Base-by-base conservation (phyloP, 768 basidiomycete genomes). In the Auricularia auricula-judae region DNA sequence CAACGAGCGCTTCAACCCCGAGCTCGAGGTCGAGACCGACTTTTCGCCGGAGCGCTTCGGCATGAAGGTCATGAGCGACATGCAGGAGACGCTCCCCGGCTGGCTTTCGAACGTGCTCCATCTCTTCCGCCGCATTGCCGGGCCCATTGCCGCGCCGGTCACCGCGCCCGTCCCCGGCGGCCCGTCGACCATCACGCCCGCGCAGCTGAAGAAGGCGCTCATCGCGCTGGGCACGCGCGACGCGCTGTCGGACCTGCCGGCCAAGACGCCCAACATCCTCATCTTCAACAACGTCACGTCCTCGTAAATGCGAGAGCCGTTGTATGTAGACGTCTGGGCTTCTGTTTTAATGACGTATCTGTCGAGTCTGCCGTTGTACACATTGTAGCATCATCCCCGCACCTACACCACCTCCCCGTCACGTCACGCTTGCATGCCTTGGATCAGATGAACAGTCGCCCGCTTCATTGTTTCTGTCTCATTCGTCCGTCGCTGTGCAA, bases 281-380 rank as follows among this genome's bases (percentile, higher is more conserved):
- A 81, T 90, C 68, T 93, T 83, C 78, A 93, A 93, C 80, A 93
- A 93, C 68, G 86, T 82, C 4, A 89, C 88, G 3, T 51, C 53
- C 56, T 23, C 56, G 29, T 59, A 59, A 59, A 29, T 29, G 39
- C 12, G 7, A 14, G 12, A 42, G 39, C 7, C 39, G 39, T 42
- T 7, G 8, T 14, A 42, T 14, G 7, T 29, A 29, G 29, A 14
- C 39, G 39, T 42, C 12, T 7, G 7, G 39, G 39, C 12, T 42
- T 42, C 12, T 1, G 39, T 42, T 42, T 42, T 42, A 42, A 42
- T 42, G 39, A 42, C 29, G 29, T 29, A 29, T 29, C 29, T 42
- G 39, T 42, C 39, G 39, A 29, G 39, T 42, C 39, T 42, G 39
- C 39, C 39, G 39, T 42, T 42, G 39, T 42, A 42, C 39, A 42